Evolutionary conservation across 2,329 filamentous ascomycete species (phyloP).

Genomic region (Coniochaeta ligniaria): DNA sequence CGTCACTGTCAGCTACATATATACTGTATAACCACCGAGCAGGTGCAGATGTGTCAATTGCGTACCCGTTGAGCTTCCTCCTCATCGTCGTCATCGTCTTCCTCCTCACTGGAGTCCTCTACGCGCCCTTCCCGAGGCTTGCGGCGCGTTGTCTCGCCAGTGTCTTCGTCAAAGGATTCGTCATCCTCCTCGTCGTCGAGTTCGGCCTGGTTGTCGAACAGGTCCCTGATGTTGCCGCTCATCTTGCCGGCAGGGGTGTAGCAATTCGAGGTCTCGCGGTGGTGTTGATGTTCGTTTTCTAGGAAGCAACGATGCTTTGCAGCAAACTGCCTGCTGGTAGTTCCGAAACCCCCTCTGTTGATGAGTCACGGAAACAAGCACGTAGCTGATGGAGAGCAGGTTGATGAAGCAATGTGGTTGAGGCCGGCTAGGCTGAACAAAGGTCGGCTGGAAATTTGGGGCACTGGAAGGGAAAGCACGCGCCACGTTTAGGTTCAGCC

Average conservation of each 20-base stretch:
- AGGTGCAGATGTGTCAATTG: neutral
- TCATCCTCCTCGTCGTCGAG: slow-evolving; percentile 82
- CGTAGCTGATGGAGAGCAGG: neutral
- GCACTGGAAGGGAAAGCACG: neutral
- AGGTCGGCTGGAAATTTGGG: neutral
- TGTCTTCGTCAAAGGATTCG: slow-evolving; percentile 73
- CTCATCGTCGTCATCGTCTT: slow-evolving; percentile 86
- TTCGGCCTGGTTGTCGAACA: slow-evolving; percentile 81
- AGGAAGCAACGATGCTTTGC: neutral
- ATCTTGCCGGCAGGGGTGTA: slow-evolving; percentile 31
- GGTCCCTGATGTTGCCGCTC: slow-evolving; percentile 61
- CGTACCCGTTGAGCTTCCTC: slow-evolving; percentile 71
- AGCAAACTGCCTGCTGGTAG: neutral
- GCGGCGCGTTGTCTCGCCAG: slow-evolving; percentile 42
- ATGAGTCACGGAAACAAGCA: neutral
- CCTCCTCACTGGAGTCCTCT: slow-evolving; percentile 86
- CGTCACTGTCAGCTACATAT: slow-evolving; percentile 6
- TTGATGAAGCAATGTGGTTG: neutral
- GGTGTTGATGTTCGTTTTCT: neutral
- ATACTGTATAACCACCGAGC: slow-evolving; percentile 7
- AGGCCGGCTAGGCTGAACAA: neutral
- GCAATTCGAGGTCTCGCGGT: neutral
- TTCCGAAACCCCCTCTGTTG: neutral
- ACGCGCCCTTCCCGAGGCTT: slow-evolving; percentile 39
- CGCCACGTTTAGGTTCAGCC: slow-evolving; percentile 1